phyloP scores from a whole-genome alignment of 441 rosid species.

The Adansonia gregorii region DNA sequence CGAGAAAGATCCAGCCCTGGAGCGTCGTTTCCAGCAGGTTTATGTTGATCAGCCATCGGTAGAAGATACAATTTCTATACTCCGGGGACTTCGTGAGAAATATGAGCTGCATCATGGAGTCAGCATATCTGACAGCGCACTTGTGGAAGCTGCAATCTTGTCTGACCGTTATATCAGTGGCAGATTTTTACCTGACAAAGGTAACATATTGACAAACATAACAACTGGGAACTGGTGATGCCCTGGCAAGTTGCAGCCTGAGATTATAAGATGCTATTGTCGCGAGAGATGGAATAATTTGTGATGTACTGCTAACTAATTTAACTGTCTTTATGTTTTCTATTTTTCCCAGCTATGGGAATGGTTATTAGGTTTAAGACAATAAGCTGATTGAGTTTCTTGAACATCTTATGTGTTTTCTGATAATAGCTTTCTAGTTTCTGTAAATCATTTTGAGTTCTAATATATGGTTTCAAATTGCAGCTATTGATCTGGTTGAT shows the following conservation, averaged over 20 bases:
- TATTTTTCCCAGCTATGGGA: not conserved
- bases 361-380: not conserved
- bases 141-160: slow-evolving; percentile 89
- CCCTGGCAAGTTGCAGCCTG: not conserved
- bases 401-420: not conserved
- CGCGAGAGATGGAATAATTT: not conserved
- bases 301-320: not conserved
- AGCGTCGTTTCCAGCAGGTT: slow-evolving; percentile 94
- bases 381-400: not conserved
- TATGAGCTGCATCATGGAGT: slow-evolving; percentile 96
- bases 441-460: not conserved
- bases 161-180: slow-evolving; percentile 93
- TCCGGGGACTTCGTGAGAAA: slow-evolving; percentile 84
- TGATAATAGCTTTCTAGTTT: not conserved
- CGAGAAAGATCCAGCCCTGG: slow-evolving; percentile 94
- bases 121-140: slow-evolving; percentile 88
- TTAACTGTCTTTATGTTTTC: not conserved
- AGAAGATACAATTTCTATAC: slow-evolving; percentile 87
- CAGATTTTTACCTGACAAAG: slow-evolving; percentile 93
- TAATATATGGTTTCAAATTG: slow-evolving; percentile 17
- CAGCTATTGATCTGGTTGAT: no score
- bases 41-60: slow-evolving; percentile 91
- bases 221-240: not conserved
- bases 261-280: no score
- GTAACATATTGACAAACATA: slow-evolving; percentile 36